Conservation (phyloP, 164 flowering plant genomes). For the Cinnamomum micranthum region DNA sequence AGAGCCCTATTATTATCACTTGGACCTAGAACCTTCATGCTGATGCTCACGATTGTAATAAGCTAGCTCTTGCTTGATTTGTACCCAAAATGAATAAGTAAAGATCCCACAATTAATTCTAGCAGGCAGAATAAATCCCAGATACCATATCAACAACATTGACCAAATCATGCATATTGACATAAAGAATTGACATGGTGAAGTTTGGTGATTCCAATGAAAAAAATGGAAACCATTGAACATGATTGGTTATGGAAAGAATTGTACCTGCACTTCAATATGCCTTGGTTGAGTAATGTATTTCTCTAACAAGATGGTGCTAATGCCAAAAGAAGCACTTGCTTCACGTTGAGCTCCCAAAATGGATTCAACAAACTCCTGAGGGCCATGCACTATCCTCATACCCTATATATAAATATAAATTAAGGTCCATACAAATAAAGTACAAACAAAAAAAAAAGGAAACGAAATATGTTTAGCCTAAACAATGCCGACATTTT, state of each 20-base stretch:
- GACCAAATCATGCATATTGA: not conserved
- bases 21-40: too few species aligned
- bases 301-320: conserved; percentile 85
- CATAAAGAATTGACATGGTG: not conserved
- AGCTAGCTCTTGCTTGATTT: not conserved
- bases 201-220: not conserved
- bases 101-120: too few species aligned
- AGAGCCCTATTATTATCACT: too few species aligned
- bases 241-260: not conserved
- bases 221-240: not conserved
- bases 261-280: conserved; percentile 91
- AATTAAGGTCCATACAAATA: conserved; percentile 1
- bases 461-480: not conserved
- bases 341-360: conserved; percentile 98
- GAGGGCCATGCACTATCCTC: conserved; percentile 79
- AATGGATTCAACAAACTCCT: conserved; percentile 80
- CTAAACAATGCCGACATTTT: not conserved
- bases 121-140: too few species aligned
- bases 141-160: not conserved
- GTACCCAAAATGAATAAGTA: not conserved
- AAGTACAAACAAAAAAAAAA: not conserved
- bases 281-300: conserved; percentile 92
- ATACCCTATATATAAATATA: conserved; percentile 58
- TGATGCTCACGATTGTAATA: too few species aligned
- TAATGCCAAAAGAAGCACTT: conserved; percentile 92